A percentile compares a stretch with the other conserved stretches of the same genome.
Conservation (phyloP, 2,329 filamentous ascomycete genomes). For the Chaetomiaceae sp. region DNA sequence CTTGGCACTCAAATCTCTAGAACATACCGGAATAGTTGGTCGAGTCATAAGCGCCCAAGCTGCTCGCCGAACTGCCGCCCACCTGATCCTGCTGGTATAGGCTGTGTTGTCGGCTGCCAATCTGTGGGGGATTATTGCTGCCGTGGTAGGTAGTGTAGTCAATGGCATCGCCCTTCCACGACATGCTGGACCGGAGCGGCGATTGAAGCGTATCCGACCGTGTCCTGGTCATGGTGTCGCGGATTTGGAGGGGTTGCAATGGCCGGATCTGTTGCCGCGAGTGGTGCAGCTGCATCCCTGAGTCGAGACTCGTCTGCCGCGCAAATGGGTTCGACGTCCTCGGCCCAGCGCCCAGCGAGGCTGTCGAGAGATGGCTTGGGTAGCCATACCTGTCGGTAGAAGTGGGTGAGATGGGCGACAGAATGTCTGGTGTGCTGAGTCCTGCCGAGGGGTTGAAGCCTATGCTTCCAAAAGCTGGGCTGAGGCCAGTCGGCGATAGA, state of each 20-base stretch:
- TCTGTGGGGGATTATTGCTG: constrained; percentile 42
- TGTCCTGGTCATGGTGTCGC: constrained; percentile 53
- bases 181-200: constrained; percentile 56
- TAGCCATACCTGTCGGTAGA: constrained; percentile 54
- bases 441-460: constrained; percentile 54
- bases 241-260: constrained; percentile 54
- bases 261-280: constrained; percentile 45
- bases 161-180: constrained; percentile 58
- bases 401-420: constrained; percentile 54
- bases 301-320: constrained; percentile 45
- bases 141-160: constrained; percentile 53
- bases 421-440: constrained; percentile 49
- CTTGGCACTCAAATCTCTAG: neutral
- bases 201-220: constrained; percentile 56
- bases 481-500: constrained; percentile 62
- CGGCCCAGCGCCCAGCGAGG: constrained; percentile 44
- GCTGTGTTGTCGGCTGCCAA: constrained; percentile 44
- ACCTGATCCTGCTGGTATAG: constrained; percentile 49
- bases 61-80: constrained; percentile 35
- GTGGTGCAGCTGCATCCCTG: constrained; percentile 43
- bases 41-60: constrained; percentile 47
- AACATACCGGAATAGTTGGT: constrained; percentile 49
- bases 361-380: constrained; percentile 41
- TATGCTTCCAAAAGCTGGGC: constrained; percentile 62
- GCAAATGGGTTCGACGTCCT: constrained; percentile 51